Conservation (phyloP, 2,329 filamentous ascomycete species). For the Fusarium sp. region DNA sequence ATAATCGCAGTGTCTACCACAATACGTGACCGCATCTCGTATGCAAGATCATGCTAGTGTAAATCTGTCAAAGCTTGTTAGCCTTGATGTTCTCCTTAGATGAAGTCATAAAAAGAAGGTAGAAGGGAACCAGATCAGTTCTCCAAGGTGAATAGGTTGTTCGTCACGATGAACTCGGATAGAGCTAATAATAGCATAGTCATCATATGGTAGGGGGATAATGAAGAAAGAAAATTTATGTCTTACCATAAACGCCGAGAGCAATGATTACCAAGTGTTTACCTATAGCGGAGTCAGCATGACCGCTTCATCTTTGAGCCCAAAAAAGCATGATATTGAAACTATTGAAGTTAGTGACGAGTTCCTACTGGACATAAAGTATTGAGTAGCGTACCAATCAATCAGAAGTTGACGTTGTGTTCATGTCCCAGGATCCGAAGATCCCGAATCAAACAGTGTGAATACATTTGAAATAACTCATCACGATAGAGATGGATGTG, state of each 20-base stretch:
- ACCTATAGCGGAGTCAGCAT: conserved; percentile 39
- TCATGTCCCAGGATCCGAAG: conserved; percentile 62
- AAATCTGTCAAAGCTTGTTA: conserved; percentile 19
- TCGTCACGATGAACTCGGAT: conserved; percentile 68
- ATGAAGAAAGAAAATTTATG: neutral
- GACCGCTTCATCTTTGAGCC: neutral
- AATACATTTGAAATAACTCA: conserved; percentile 65
- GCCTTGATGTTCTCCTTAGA: conserved; percentile 3
- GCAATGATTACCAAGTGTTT: neutral
- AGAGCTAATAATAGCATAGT: conserved; percentile 60
- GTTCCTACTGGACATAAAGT: neutral
- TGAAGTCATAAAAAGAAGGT: conserved; percentile 6
- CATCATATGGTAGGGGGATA: conserved; percentile 60
- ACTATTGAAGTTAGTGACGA: conserved; percentile 35
- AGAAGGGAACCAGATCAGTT: conserved; percentile 61
- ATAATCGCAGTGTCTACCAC: neutral
- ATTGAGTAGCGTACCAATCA: conserved; percentile 55
- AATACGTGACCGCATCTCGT: too few species aligned
- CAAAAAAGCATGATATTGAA: neutral
- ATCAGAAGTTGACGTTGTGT: conserved; percentile 68
- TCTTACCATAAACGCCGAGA: conserved; percentile 26
- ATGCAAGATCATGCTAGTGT: neutral
- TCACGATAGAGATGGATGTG: conserved; percentile 54
- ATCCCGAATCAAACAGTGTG: conserved; percentile 69
- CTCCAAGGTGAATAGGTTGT: conserved; percentile 70